Conservation (phyloP, 345 rosid species). For the Brassica juncea region DNA sequence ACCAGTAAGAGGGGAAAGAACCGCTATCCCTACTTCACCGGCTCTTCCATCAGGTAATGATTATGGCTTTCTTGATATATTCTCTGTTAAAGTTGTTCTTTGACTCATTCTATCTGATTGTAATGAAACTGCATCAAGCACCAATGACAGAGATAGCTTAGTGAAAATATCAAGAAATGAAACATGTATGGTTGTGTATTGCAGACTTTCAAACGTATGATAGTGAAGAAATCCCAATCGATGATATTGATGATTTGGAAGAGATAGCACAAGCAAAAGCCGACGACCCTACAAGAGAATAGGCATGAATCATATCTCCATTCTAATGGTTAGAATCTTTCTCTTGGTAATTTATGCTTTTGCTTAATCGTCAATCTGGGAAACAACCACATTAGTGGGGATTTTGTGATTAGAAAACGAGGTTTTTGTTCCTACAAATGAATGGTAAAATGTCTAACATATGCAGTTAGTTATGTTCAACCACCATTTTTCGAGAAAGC, state of each 20-base stretch:
- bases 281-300: conserved; percentile 32
- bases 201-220: conserved; percentile 44
- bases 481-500: background rate
- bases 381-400: conserved; percentile 2
- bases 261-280: conserved; percentile 47
- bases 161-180: background rate
- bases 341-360: background rate
- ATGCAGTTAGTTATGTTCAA: background rate
- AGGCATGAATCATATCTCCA: conserved; percentile 11
- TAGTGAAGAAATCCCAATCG: conserved; percentile 73
- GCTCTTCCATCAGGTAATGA: conserved; percentile 54
- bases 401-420: background rate
- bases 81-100: background rate
- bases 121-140: background rate
- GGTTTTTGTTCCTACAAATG: background rate
- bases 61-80: conserved; percentile 1
- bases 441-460: background rate
- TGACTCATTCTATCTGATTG: background rate
- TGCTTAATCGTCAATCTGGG: background rate
- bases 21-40: conserved; percentile 32
- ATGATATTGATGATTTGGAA: conserved; percentile 72
- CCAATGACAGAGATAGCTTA: background rate
- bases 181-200: conserved; percentile 23
- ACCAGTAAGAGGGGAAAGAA: conserved; percentile 46
- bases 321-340: background rate